These are phyloP conservation scores for Gossypium gossypioides DNA, from an alignment of 441 rosid species.

Conservation along the genomic window DNA sequence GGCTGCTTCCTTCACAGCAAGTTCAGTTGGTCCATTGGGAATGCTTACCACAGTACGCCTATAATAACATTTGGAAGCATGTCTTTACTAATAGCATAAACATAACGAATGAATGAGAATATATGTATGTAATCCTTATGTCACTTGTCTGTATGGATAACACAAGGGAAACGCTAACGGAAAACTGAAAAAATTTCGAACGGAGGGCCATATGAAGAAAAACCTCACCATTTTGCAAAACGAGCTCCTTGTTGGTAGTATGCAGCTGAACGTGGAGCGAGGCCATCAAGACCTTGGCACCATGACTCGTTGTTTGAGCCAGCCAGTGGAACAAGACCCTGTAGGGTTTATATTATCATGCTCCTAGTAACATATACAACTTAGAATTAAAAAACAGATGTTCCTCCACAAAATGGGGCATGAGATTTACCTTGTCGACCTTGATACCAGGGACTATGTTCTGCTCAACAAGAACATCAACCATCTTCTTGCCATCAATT, in stretches of 20 bases:
- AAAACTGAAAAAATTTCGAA: neutral
- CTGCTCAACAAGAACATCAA: constrained; percentile 48
- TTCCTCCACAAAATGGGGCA: neutral
- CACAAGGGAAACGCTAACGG: neutral
- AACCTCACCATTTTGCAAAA: constrained; percentile 74
- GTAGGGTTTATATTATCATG: constrained; percentile 1
- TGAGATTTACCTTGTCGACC: constrained; percentile 44
- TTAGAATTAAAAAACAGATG: neutral
- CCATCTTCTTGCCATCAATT: constrained; percentile 47
- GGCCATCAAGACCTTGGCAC: constrained; percentile 97
- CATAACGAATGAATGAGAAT: neutral
- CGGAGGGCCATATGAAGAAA: neutral
- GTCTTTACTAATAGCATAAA: neutral
- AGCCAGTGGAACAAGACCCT: constrained; percentile 84
- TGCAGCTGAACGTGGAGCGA: constrained; percentile 76
- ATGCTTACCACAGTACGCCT: constrained; percentile 88
- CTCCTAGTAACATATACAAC: neutral
- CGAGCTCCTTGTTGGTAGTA: constrained; percentile 95
- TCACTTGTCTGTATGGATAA: neutral
- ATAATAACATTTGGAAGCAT: neutral
- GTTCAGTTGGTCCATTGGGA: constrained; percentile 83
- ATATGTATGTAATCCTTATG: neutral
- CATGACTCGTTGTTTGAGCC: constrained; percentile 85
- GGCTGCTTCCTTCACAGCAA: constrained; percentile 91
- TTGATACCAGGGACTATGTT: constrained; percentile 52